Base-by-base conservation (phyloP, 129 eudicot genomes). In the Ambrosia artemisiifolia region DNA sequence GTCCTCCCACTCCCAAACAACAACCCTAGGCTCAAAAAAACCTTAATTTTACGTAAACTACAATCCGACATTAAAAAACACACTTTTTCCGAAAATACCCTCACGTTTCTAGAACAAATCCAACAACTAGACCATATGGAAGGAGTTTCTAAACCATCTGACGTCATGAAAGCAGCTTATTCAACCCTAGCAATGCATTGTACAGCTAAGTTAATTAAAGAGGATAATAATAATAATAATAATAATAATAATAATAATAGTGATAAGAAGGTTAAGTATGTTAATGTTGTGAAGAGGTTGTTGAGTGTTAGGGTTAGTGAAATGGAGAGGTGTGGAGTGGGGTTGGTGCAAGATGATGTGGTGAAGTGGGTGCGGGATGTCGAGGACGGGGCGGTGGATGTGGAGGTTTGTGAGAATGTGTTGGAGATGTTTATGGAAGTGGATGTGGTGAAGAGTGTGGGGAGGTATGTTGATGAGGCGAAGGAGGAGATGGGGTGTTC, bases 401-500 rank as follows among this genome's bases (percentile, higher is more conserved):
- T 18, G n/a, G 50, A 61, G 42, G 82, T 11, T 17, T 76, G 85
- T 71, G 75, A 80, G 14, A 78, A 70, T 53, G 78, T 84, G 30
- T 5, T 77, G 62, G 44, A 17, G 64, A 83, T 51, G 84, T 66
- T 82, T 70, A 66, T 51, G 17, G 83, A 50, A 1, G 20, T 79
- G 67, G 80, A 82, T 65, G 87, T 74, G 6, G 67, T 79, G 18
- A 84, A 84, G 72, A 72, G 61, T 2, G 79, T 93, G 63, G 49
- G 61, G 16, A 59, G 46, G 43, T 90, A 82, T 70, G 68, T 94
- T n/a, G 61, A 43, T 3, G 93, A 90, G 34, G 95, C 69, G 5
- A 80, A 69, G 67, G 85, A 66, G 54, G 64, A 30, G 17, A 75
- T 84, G 85, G 95, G 93, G 10, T 95, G 95, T 10, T 71, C 95